Evolutionary conservation across 148 eudicot species (phyloP), one percentile per base, ranked within the genome.

Genomic region (Chenopodium album): DNA sequence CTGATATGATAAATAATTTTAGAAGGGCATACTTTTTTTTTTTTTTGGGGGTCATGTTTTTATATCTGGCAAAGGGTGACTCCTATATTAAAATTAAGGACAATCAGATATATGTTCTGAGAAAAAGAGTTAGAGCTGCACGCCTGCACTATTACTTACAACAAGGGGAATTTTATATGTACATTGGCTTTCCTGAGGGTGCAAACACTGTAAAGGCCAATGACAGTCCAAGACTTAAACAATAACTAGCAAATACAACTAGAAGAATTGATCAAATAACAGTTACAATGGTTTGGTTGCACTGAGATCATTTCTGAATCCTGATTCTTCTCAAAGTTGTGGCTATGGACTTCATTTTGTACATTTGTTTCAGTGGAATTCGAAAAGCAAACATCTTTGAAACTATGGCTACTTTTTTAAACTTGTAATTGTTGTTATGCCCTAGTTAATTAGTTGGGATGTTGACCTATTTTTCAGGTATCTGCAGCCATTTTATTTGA

Each of bases 401-500:
- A 32, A 76, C 44, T 52, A 8, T 72, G 64, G 1, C 71, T 31
- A 23, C 0, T 11, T 19, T 37, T 41, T 23, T 63, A 20, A n/a
- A 56, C 32, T 26, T 28, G 32, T 32, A 20, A 32, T 62, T 3
- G 6, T 28, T 12, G 50, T 56, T 34, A 56, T 56, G 65, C 54
- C n/a, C n/a, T 71, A 59, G 19, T 32, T 16, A 19, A 67, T 9
- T 52, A 14, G 63, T 59, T 29, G 4, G 31, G 70, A 71, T 84
- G 50, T 63, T 69, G 4, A 48, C 46, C 11, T 32, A 14, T 56
- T 66, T 75, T 87, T 67, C 89, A 95, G 98, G 94, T 95, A 64
- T 95, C 87, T 76, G 88, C 92, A 41, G 96, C 97, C 48, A 89
- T 95, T 31, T 81, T 89, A 85, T 95, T 92, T 83, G 97, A 95